Percentiles rank a stretch among this genome's conserved stretches.
These are phyloP conservation scores for Plicaturopsis crispa DNA, from an alignment of 768 basidiomycete species.

Conservation along the genomic window DNA sequence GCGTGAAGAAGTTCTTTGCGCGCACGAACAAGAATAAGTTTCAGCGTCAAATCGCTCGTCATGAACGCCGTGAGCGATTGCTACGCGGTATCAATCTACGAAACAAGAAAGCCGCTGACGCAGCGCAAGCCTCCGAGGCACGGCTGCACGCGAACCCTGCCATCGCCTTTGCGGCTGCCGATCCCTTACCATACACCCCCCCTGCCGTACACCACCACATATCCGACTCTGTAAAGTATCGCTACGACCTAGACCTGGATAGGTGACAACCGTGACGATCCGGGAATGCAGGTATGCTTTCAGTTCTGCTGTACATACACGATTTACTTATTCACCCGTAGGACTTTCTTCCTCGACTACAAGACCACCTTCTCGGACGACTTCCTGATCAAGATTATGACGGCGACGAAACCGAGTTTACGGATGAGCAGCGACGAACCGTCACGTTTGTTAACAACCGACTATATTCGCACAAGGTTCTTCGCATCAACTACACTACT, in stretches of 20 bases:
- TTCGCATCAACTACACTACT: constrained; percentile 32
- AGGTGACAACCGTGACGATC: constrained; percentile 11
- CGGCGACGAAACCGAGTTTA: constrained; percentile 19
- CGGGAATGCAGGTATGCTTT: constrained; percentile 18
- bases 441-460: constrained; percentile 13
- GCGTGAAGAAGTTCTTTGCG: constrained; percentile 28
- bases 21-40: constrained; percentile 26
- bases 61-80: constrained; percentile 11
- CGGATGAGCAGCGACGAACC: constrained; percentile 8
- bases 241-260: constrained; percentile 4
- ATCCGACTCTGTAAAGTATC: constrained; percentile 7
- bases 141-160: neutral
- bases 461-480: constrained; percentile 21
- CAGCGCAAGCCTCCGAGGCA: neutral
- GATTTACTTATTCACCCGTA: constrained; percentile 4
- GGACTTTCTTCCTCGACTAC: constrained; percentile 21
- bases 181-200: constrained; percentile 5
- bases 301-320: neutral
- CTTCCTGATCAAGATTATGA: constrained; percentile 14
- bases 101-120: constrained; percentile 6
- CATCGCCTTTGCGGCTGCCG: constrained; percentile 1
- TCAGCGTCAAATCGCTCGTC: constrained; percentile 19
- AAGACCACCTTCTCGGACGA: constrained; percentile 21
- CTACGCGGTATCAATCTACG: constrained; percentile 10
- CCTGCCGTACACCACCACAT: constrained; percentile 16